A percentile compares a stretch with the other conserved stretches of the same genome.
These are phyloP conservation scores for Cyberlindnera maclurae DNA, from an alignment of 805 yeast genomes.

Conservation along the genomic window DNA sequence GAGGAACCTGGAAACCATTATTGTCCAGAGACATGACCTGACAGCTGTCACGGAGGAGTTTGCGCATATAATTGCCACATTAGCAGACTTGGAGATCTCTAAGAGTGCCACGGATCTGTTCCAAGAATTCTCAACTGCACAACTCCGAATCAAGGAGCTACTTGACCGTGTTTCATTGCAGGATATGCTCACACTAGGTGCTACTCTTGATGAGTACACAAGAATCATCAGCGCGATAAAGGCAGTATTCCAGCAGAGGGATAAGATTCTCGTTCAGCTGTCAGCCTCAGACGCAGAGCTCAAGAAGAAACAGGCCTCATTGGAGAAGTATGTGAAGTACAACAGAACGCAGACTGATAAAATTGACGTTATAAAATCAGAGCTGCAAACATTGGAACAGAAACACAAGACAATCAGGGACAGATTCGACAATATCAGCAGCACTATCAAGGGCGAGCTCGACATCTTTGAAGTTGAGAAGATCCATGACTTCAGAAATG, in stretches of 20 bases:
- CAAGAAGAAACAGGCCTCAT: conserved; percentile 37
- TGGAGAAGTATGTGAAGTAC: conserved; percentile 39
- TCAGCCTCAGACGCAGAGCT: conserved; percentile 43
- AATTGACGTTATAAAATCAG: conserved; percentile 47
- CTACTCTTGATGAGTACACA: conserved; percentile 81
- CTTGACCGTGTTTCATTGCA: conserved; percentile 74
- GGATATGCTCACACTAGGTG: conserved; percentile 79
- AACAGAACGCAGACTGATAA: conserved; percentile 58
- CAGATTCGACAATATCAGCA: conserved; percentile 57
- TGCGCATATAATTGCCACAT: conserved; percentile 43
- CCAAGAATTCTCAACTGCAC: conserved; percentile 63
- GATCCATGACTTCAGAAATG: conserved; percentile 76
- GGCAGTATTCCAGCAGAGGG: conserved; percentile 67
- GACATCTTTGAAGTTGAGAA: conserved; percentile 63
- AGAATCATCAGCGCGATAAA: conserved; percentile 71
- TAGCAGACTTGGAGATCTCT: conserved; percentile 72
- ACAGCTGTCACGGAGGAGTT: conserved; percentile 64
- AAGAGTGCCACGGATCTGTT: conserved; percentile 57
- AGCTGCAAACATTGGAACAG: conserved; percentile 47
- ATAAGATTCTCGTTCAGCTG: conserved; percentile 43
- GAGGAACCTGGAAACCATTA: conserved; percentile 65
- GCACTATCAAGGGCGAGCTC: conserved; percentile 61
- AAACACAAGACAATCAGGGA: conserved; percentile 47
- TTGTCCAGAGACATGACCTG: conserved; percentile 70
- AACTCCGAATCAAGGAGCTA: conserved; percentile 61